Percentiles rank a stretch among this genome's conserved stretches.
These are phyloP conservation scores for Cardiospermum halicacabum DNA, from an alignment of 345 rosid species.

Conservation along the genomic window DNA sequence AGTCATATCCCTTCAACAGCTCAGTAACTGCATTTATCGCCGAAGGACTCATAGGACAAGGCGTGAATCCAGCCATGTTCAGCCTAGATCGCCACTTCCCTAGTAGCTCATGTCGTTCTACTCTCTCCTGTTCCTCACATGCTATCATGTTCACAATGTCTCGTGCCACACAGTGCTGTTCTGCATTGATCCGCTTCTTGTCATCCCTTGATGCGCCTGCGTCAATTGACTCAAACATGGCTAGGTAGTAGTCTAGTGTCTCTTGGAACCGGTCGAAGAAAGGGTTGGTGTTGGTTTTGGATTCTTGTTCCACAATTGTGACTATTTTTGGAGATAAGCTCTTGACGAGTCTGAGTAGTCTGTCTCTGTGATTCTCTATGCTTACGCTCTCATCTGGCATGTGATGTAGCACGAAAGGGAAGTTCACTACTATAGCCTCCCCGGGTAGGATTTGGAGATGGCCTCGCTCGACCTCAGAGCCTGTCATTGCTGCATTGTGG, in stretches of 20 bases:
- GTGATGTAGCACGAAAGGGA: constrained; percentile 86
- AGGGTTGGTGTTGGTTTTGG: constrained; percentile 75
- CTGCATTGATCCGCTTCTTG: constrained; percentile 64
- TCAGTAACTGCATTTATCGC: constrained; percentile 36
- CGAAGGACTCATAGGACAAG: constrained; percentile 32
- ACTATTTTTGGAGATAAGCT: constrained; percentile 75
- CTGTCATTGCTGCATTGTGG: constrained; percentile 69
- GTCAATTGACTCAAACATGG: constrained; percentile 80
- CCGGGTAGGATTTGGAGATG: constrained; percentile 58
- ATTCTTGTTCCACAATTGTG: constrained; percentile 77
- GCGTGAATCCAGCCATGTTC: constrained; percentile 63
- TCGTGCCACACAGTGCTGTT: constrained; percentile 82
- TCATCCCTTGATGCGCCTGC: constrained; percentile 51
- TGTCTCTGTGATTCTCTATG: constrained; percentile 70
- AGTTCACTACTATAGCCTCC: constrained; percentile 83
- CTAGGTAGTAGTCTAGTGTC: constrained; percentile 65
- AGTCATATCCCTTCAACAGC: constrained; percentile 41
- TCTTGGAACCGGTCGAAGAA: constrained; percentile 57
- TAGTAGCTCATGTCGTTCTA: constrained; percentile 71
- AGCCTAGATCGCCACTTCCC: constrained; percentile 73
- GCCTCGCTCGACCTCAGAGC: constrained; percentile 54
- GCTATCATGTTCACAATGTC: constrained; percentile 89
- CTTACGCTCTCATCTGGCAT: constrained; percentile 98
- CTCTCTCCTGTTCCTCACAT: constrained; percentile 73
- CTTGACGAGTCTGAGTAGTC: constrained; percentile 71